These are phyloP conservation scores for Boletus barrowsii DNA, from an alignment of 768 basidiomycete genomes.

Conservation along the genomic window DNA sequence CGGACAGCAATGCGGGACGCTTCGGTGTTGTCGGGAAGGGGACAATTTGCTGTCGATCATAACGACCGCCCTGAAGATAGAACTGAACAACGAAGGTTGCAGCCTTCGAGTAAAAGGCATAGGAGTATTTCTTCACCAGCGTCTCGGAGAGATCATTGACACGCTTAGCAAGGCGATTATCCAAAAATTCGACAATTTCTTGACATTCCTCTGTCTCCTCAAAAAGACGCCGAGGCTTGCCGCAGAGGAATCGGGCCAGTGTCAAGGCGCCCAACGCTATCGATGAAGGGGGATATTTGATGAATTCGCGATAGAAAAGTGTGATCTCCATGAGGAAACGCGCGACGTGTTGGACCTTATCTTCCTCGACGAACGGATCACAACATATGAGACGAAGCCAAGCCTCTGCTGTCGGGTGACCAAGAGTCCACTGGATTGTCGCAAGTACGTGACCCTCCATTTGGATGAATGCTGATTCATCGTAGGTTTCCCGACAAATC, in stretches of 20 bases:
- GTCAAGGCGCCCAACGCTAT: conserved; percentile 89
- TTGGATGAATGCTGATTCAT: conserved; percentile 96
- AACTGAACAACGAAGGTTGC: conserved; percentile 91
- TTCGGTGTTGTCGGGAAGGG: conserved; percentile 64
- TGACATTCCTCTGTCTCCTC: conserved; percentile 84
- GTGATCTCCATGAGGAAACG: conserved; percentile 99
- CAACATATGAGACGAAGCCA: conserved; percentile 89
- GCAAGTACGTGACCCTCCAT: conserved; percentile 98
- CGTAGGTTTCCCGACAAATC: conserved; percentile 95
- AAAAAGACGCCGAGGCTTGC: conserved; percentile 70
- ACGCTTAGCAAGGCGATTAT: conserved; percentile 80
- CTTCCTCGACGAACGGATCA: conserved; percentile 73
- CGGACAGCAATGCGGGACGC: conserved; percentile 40
- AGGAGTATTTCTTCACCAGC: conserved; percentile 97
- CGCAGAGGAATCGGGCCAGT: conserved; percentile 84
- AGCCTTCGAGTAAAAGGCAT: conserved; percentile 93
- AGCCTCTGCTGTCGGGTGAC: conserved; percentile 96
- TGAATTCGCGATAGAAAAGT: conserved; percentile 94
- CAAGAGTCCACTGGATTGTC: conserved; percentile 95
- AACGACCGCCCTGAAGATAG: conserved; percentile 86
- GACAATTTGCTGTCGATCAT: conserved; percentile 44
- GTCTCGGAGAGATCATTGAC: conserved; percentile 93
- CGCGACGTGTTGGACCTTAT: conserved; percentile 91
- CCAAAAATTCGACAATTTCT: conserved; percentile 82
- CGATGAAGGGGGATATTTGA: conserved; percentile 79